Conservation (phyloP, 2,329 filamentous ascomycete genomes). For the Epichloe elymi region DNA sequence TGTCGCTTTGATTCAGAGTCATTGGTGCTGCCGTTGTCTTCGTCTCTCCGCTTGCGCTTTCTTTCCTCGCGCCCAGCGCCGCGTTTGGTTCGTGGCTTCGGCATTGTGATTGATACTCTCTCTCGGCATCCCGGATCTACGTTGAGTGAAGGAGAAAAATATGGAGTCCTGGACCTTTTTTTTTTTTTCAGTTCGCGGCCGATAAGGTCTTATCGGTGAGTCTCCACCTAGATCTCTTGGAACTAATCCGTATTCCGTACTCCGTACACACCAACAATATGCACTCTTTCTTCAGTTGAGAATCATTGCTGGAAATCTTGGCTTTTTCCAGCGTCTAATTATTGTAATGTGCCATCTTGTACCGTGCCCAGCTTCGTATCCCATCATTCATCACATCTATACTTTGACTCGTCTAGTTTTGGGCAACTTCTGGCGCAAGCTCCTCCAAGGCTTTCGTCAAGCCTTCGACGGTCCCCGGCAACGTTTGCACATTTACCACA, state of each 20-base stretch:
- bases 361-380: not conserved
- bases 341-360: not conserved
- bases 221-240: too few relatives aligned
- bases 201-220: not conserved
- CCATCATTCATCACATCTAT: not conserved
- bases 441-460: conserved; percentile 40
- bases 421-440: conserved; percentile 21
- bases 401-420: not conserved
- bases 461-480: conserved; percentile 36
- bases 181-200: not conserved
- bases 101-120: conserved; percentile 19
- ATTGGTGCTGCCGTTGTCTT: conserved; percentile 6
- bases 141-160: not conserved
- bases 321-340: not conserved
- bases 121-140: not conserved
- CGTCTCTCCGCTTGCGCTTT: conserved; percentile 24
- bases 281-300: not conserved
- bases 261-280: not conserved
- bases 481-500: conserved; percentile 44
- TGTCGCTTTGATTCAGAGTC: conserved; percentile 14
- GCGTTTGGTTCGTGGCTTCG: conserved; percentile 31
- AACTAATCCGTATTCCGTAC: too few relatives aligned
- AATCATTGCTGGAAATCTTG: too few relatives aligned
- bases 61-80: conserved; percentile 25
- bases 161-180: conserved; percentile 4